Evolutionary conservation across 345 rosid genomes (phyloP), one percentile per base, ranked within the genome.

Genomic region (Lepidium aucheri): DNA sequence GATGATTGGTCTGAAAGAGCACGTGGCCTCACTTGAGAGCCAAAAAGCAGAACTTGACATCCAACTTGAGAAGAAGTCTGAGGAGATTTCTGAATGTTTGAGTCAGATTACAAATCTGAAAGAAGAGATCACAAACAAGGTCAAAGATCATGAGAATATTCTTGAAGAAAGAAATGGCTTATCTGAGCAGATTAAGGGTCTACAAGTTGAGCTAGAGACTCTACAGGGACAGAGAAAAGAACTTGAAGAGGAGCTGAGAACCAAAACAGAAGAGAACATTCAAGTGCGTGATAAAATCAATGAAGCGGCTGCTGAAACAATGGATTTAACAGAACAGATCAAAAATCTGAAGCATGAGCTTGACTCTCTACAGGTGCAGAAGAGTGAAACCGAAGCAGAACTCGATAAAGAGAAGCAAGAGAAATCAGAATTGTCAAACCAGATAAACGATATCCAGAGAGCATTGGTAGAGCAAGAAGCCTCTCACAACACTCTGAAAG

Each of bases 371-470:
- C 81, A 64, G 70, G 45, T 41, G 28, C 74, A 83, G 74, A 85
- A 70, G 62, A 74, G 45, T 5, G 68, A 81, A 52, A 52, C 81
- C 50, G 79, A 79, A 68, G 49, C 60, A 52, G 84, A 80, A 55
- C 79, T 84, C 8, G 83, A 79, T 56, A 70, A 64, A 59, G 89
- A 74, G 80, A 87, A 68, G 67, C 79, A 74, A 30, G 88, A 85
- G 70, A 68, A 61, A 60, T 79, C 81, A 40, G 89, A 76, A 78
- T 77, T 77, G 63, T 70, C 73, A 24, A 32, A 50, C 33, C 68
- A 77, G 34, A 53, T 81, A 34, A 75, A 7, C 10, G 75, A 80
- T 59, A 77, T 77, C 38, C 74, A 53, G 53, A 83, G 70, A 67
- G 38, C 62, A 68, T 74, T 64, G 33, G 64, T 73, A 60, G 79